These are phyloP conservation scores for Tetrapisispora iriomotensis DNA, from an alignment of 805 yeast genomes.

Conservation along the genomic window DNA sequence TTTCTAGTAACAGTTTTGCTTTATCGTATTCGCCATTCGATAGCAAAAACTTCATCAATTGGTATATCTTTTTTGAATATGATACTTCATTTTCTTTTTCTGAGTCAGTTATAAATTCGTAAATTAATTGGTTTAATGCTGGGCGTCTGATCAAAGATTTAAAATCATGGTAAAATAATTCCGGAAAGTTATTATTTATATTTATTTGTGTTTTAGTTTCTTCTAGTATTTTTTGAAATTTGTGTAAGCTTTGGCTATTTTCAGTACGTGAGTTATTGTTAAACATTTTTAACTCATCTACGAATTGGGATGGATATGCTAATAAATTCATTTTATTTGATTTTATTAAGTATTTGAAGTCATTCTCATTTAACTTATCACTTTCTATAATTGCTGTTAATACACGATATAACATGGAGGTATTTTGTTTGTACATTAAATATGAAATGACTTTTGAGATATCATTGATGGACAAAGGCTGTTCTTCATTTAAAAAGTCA, in stretches of 20 bases:
- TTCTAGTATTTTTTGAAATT: neutral
- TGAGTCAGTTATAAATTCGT: neutral
- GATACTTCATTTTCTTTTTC: neutral
- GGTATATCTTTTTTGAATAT: neutral
- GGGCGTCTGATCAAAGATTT: neutral
- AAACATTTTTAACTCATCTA: neutral
- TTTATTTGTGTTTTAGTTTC: neutral
- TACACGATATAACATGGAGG: constrained; percentile 1
- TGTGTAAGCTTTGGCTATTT: neutral
- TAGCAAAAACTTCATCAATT: neutral
- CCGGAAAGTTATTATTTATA: neutral
- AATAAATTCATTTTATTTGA: neutral
- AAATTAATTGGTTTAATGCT: neutral
- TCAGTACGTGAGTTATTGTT: neutral
- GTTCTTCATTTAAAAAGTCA: constrained; percentile 22
- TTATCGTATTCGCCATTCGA: neutral
- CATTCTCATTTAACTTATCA: constrained; percentile 11
- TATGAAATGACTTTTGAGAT: constrained; percentile 20
- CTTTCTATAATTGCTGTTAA: constrained; percentile 14
- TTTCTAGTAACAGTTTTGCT: neutral
- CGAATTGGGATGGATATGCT: neutral
- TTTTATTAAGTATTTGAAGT: neutral
- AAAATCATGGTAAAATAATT: neutral
- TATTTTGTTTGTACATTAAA: constrained; percentile 13
- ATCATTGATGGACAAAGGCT: constrained; percentile 20